phyloP scores from a whole-genome alignment of 345 rosid genomes.

The Salix suchowensis region DNA sequence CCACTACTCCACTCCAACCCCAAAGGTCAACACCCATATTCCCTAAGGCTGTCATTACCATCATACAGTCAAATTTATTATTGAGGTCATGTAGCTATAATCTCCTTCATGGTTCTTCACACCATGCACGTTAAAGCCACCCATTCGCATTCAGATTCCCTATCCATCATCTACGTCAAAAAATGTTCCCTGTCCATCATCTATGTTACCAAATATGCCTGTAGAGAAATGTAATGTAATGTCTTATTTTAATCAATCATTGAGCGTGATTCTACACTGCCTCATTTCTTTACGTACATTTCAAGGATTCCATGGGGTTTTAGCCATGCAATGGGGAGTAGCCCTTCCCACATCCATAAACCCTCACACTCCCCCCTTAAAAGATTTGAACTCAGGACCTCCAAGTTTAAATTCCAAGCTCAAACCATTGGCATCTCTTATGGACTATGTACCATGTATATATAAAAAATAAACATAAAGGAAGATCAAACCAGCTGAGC shows the following conservation, averaged over 20 bases:
- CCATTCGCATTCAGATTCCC: background rate
- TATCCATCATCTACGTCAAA: background rate
- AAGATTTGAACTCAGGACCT: background rate
- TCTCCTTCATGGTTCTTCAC: background rate
- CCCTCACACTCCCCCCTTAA: background rate
- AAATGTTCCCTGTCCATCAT: background rate
- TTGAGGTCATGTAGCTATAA: background rate
- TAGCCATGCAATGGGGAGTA: background rate
- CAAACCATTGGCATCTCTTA: background rate
- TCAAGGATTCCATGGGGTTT: background rate
- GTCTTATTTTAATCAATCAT: background rate
- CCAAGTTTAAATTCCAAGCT: background rate
- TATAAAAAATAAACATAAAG: background rate
- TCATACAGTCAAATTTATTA: background rate
- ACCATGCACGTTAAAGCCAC: background rate
- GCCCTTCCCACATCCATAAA: background rate
- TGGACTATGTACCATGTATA: background rate
- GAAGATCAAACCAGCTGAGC: background rate
- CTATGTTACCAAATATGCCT: background rate
- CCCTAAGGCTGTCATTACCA: background rate
- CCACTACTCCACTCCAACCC: background rate
- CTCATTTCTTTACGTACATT: background rate
- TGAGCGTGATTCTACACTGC: background rate
- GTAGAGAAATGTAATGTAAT: background rate
- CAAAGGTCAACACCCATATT: background rate